phyloP scores from a whole-genome alignment of 176 grass and related monocot species.

The Raddia distichophylla region DNA sequence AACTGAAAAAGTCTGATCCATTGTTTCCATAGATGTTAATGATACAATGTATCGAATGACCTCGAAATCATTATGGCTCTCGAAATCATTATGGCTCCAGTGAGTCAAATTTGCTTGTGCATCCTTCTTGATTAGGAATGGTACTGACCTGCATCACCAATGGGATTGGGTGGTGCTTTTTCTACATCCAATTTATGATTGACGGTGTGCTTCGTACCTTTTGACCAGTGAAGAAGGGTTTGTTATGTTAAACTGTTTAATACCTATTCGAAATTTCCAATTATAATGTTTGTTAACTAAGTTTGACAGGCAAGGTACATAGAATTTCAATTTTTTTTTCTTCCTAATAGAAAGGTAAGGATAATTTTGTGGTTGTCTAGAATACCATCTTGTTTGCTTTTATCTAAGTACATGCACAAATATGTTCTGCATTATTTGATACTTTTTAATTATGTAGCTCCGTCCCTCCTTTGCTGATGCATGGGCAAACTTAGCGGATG shows the following conservation, averaged over 20 bases:
- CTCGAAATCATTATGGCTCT: not conserved
- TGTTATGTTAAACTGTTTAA: not conserved
- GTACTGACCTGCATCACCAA: not conserved
- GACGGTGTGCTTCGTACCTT: not conserved
- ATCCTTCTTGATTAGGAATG: not conserved
- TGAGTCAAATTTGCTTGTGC: not conserved
- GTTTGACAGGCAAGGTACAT: not conserved
- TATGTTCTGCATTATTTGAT: not conserved
- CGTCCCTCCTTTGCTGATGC: conserved; percentile 70
- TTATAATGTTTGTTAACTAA: not conserved
- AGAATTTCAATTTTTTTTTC: not conserved
- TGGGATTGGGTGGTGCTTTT: not conserved
- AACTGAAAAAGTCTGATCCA: not conserved
- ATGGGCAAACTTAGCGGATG: conserved; percentile 76
- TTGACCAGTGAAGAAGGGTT: not conserved
- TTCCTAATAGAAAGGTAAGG: too few relatives aligned
- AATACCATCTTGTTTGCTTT: not conserved
- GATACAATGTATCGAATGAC: not conserved
- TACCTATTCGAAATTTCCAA: not conserved
- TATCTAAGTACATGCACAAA: not conserved
- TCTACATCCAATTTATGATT: not conserved
- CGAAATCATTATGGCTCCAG: not conserved
- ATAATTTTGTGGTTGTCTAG: not conserved
- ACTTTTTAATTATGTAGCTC: conserved; percentile 51
- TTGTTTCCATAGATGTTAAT: not conserved